Conservation (phyloP, 345 rosid genomes). For the Melaleuca quinquenervia region DNA sequence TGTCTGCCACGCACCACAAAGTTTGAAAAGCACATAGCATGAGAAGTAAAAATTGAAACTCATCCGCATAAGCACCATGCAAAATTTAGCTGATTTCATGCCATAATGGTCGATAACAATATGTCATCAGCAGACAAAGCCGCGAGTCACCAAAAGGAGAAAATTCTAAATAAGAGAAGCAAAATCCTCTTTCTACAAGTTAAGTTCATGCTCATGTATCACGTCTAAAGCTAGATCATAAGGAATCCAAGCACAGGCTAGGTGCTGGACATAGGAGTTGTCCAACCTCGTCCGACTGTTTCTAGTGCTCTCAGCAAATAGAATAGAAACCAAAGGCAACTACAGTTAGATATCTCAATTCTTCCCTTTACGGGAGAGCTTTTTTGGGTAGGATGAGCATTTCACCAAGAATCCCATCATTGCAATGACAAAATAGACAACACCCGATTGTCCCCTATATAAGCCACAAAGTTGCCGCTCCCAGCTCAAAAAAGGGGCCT, state of each 20-base stretch:
- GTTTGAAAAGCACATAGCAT: background rate
- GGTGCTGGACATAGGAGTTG: background rate
- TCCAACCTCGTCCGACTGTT: background rate
- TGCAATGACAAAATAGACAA: background rate
- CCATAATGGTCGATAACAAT: background rate
- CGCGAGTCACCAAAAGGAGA: background rate
- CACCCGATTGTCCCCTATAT: background rate
- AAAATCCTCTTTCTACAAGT: background rate
- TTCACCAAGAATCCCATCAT: background rate
- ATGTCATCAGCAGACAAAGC: background rate
- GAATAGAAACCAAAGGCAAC: background rate
- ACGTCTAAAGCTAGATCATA: background rate
- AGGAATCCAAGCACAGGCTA: background rate
- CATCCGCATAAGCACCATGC: background rate
- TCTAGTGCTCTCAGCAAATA: background rate
- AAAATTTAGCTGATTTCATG: background rate
- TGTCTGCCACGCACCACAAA: conserved; percentile 19
- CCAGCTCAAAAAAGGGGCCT: background rate
- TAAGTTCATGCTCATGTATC: background rate
- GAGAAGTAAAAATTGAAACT: background rate
- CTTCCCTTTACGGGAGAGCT: background rate
- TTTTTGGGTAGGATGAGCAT: background rate
- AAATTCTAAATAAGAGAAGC: background rate
- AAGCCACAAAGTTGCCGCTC: background rate
- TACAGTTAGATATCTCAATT: background rate